Percentiles rank a stretch among this genome's conserved stretches.
Conservation (phyloP, 352 stramenopile species). For the Globisporangium echinulatum region DNA sequence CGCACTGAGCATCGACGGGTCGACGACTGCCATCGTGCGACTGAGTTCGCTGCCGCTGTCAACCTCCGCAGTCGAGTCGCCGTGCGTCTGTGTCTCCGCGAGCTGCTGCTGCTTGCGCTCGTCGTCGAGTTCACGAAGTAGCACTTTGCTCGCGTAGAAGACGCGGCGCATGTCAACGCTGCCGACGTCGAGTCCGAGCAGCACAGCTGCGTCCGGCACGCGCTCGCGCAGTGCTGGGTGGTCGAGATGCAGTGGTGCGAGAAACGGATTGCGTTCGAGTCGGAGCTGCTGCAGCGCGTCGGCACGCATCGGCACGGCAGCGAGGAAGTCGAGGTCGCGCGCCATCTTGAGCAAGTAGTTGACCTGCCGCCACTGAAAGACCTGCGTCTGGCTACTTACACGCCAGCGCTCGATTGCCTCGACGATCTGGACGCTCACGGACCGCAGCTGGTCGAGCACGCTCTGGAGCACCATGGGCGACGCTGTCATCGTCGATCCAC, state of each 20-base stretch:
- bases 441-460: constrained; percentile 57
- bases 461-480: constrained; percentile 60
- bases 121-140: constrained; percentile 35
- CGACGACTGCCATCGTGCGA: not conserved
- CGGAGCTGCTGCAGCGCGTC: constrained; percentile 38
- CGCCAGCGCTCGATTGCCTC: constrained; percentile 66
- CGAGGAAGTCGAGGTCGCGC: constrained; percentile 52
- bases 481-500: constrained; percentile 11
- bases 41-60: not conserved
- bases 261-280: constrained; percentile 60
- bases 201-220: constrained; percentile 12
- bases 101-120: constrained; percentile 10
- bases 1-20: constrained; percentile 8
- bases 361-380: constrained; percentile 68
- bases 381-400: constrained; percentile 15
- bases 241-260: constrained; percentile 49
- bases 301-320: constrained; percentile 18
- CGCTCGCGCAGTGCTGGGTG: constrained; percentile 38
- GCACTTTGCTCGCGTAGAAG: constrained; percentile 38
- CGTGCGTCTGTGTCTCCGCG: not conserved
- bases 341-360: constrained; percentile 84
- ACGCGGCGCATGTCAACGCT: constrained; percentile 53
- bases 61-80: not conserved
- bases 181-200: constrained; percentile 38
- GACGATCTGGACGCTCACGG: constrained; percentile 59